These are phyloP conservation scores for Aaosphaeria arxii DNA, from an alignment of 2,329 filamentous ascomycete genomes.

Conservation along the genomic window DNA sequence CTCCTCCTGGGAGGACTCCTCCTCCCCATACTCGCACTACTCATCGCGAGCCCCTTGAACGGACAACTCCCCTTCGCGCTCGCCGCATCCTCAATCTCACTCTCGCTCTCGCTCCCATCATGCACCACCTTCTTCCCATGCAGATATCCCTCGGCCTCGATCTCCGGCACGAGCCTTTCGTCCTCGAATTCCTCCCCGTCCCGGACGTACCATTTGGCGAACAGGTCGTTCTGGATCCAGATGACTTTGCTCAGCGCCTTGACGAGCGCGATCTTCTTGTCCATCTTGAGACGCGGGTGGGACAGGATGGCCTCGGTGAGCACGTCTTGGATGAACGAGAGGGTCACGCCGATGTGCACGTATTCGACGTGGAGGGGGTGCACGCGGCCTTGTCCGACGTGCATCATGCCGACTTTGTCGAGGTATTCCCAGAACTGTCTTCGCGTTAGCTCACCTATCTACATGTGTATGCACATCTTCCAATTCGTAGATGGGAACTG, in stretches of 20 bases:
- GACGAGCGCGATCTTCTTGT: slow-evolving; percentile 69
- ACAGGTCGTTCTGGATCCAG: slow-evolving; percentile 85
- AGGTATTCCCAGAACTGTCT: slow-evolving; percentile 68
- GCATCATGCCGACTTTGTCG: slow-evolving; percentile 83
- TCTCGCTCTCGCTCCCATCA: slow-evolving; percentile 26
- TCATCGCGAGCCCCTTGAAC: slow-evolving; percentile 25
- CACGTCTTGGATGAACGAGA: slow-evolving; percentile 75
- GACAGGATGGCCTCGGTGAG: slow-evolving; percentile 73
- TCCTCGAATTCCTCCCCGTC: slow-evolving; percentile 62
- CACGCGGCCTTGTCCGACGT: slow-evolving; percentile 69
- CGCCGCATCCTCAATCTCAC: slow-evolving; percentile 23
- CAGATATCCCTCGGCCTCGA: slow-evolving; percentile 36
- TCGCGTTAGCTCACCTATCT: background rate
- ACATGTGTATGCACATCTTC: too few species aligned
- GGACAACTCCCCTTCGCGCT: slow-evolving; percentile 23
- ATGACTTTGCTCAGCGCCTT: slow-evolving; percentile 77
- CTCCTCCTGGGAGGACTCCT: background rate
- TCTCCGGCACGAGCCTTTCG: slow-evolving; percentile 38
- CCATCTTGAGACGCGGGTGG: slow-evolving; percentile 63
- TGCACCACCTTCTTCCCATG: slow-evolving; percentile 33
- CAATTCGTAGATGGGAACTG: background rate
- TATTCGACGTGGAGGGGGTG: slow-evolving; percentile 78
- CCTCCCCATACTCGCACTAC: background rate
- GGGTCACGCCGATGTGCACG: slow-evolving; percentile 69
- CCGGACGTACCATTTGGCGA: slow-evolving; percentile 76